Percentiles rank a stretch among this genome's conserved stretches.
phyloP scores from a whole-genome alignment of 2,329 filamentous ascomycete species.

The Fusarium incarnatum region DNA sequence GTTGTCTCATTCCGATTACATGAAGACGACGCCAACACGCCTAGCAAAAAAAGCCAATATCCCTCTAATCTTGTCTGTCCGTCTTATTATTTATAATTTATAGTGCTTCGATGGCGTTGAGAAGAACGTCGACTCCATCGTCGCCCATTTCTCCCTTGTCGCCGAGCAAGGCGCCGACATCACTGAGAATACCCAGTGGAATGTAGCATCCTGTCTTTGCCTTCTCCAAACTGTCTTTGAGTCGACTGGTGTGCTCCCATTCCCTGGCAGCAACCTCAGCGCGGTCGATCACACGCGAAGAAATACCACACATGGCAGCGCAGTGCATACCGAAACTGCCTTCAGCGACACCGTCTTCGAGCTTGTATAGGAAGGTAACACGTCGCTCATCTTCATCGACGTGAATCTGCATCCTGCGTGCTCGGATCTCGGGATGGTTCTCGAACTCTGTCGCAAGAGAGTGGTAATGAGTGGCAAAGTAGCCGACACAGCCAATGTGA shows the following conservation, averaged over 20 bases:
- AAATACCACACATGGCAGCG: constrained; percentile 96
- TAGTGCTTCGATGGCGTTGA: constrained; percentile 69
- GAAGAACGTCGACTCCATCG: constrained; percentile 68
- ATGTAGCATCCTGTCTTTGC: constrained; percentile 84
- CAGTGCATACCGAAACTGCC: constrained; percentile 99
- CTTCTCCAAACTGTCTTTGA: constrained; percentile 88
- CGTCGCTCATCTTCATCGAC: constrained; percentile 85
- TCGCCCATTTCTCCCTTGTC: constrained; percentile 63
- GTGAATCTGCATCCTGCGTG: constrained; percentile 92
- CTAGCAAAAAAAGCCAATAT: constrained; percentile 16
- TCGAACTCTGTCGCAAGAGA: constrained; percentile 92
- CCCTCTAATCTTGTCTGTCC: neutral
- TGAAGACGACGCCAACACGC: constrained; percentile 35
- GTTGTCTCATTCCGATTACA: constrained; percentile 16
- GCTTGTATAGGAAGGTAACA: constrained; percentile 97
- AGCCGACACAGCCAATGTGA: constrained; percentile 92
- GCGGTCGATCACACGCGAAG: constrained; percentile 81
- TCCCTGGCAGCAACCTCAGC: constrained; percentile 89
- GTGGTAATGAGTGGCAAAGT: constrained; percentile 98
- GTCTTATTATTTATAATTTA: neutral
- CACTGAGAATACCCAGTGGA: constrained; percentile 86
- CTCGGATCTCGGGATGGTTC: constrained; percentile 85
- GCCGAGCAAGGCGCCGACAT: constrained; percentile 81
- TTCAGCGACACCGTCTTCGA: constrained; percentile 93
- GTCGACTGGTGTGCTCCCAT: constrained; percentile 93